These are phyloP conservation scores for Porcisia deanei DNA, from an alignment of 208 protist genomes.

Conservation along the genomic window DNA sequence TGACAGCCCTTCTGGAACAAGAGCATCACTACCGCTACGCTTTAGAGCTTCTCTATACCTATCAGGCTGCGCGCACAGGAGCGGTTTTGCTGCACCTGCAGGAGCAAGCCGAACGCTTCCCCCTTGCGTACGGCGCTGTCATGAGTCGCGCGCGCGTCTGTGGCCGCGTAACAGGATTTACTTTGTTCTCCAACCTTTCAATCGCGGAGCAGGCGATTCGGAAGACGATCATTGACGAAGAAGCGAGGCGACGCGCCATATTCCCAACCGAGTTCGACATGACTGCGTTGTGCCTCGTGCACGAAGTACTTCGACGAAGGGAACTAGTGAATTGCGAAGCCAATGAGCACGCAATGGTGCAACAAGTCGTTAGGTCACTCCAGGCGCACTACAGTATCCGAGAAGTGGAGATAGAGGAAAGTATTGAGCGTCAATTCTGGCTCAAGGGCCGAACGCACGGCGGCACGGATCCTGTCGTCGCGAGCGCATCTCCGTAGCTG, in stretches of 20 bases:
- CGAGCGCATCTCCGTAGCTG: neutral
- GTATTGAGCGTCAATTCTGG: conserved; percentile 18
- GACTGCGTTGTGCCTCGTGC: neutral
- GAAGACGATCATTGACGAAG: conserved; percentile 15
- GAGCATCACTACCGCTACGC: conserved; percentile 43
- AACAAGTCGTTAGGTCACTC: conserved; percentile 25
- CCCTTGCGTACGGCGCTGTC: conserved; percentile 45
- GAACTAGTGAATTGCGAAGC: conserved; percentile 19
- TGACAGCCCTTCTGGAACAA: conserved; percentile 15
- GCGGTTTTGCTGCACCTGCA: conserved; percentile 36
- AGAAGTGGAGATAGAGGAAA: conserved; percentile 41
- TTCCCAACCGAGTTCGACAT: conserved; percentile 9
- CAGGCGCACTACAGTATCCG: conserved; percentile 35
- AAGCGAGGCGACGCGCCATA: conserved; percentile 8
- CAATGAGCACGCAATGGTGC: neutral
- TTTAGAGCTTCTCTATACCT: conserved; percentile 40
- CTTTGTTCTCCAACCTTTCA: conserved; percentile 46
- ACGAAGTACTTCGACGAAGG: conserved; percentile 20
- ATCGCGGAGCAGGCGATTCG: conserved; percentile 29
- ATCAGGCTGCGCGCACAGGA: conserved; percentile 34
- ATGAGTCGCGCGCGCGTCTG: conserved; percentile 52
- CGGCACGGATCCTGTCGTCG: neutral
- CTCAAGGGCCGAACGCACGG: too few relatives aligned
- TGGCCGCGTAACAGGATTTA: conserved; percentile 40
- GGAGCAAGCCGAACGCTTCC: conserved; percentile 49